A percentile compares a stretch with the other conserved stretches of the same genome.
Evolutionary conservation across 345 rosid genomes (phyloP).

Genomic region (Aquilaria sinensis): DNA sequence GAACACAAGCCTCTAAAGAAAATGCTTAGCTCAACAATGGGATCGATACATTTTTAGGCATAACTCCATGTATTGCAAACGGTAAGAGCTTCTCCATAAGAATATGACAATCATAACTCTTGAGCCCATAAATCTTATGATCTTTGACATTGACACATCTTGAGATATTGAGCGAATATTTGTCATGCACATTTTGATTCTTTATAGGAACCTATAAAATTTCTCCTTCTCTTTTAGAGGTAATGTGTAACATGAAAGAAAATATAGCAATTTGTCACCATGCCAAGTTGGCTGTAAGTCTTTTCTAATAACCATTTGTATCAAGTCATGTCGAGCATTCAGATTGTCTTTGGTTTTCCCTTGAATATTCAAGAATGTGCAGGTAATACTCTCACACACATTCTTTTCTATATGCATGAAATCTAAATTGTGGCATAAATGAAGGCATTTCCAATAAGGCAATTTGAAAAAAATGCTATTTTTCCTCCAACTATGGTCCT

Average conservation of each 20-base stretch:
- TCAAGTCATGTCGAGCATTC: neutral
- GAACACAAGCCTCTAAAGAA: constrained; percentile 9
- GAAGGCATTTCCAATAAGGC: neutral
- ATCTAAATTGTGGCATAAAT: neutral
- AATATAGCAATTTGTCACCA: neutral
- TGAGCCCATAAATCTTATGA: neutral
- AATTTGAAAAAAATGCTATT: neutral
- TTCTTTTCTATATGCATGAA: neutral
- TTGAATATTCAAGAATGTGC: neutral
- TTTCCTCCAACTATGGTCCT: neutral
- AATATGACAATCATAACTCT: constrained; percentile 12
- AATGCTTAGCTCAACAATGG: neutral
- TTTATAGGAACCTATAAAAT: neutral
- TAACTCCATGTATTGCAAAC: constrained; percentile 1
- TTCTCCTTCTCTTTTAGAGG: neutral
- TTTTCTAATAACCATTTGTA: neutral
- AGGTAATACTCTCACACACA: neutral
- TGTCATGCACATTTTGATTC: constrained; percentile 1
- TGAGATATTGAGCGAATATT: constrained; percentile 6
- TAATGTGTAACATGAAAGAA: constrained; percentile 1
- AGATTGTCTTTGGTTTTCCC: neutral
- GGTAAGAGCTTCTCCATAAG: constrained; percentile 5
- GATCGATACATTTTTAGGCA: neutral
- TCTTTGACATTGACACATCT: constrained; percentile 4
- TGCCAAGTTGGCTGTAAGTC: neutral